Conservation (phyloP, 805 yeast genomes). For the Cyberlindnera amylophila region DNA sequence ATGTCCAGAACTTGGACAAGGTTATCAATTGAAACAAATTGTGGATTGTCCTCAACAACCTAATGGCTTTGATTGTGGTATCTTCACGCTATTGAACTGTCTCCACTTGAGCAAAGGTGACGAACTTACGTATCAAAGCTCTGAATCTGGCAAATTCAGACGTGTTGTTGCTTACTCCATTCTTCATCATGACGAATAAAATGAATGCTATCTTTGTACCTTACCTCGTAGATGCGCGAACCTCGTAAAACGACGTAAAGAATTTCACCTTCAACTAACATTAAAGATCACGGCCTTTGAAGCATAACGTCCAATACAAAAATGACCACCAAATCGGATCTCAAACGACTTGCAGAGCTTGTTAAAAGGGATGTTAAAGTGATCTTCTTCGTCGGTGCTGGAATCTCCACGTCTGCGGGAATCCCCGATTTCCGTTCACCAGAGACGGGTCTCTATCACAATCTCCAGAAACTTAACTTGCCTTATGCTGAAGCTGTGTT, state of each 20-base stretch:
- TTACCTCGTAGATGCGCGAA: too few species aligned
- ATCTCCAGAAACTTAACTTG: conserved; percentile 63
- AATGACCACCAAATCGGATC: background rate
- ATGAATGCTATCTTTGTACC: too few species aligned
- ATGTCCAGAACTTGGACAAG: conserved; percentile 29
- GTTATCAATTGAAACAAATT: conserved; percentile 29
- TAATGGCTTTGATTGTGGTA: conserved; percentile 95
- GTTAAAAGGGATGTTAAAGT: conserved; percentile 33
- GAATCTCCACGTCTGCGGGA: conserved; percentile 89
- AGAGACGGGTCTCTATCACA: conserved; percentile 81
- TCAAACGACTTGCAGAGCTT: conserved; percentile 8
- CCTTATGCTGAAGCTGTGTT: conserved; percentile 97
- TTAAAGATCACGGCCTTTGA: too few species aligned
- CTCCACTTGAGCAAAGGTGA: conserved; percentile 51
- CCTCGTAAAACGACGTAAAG: too few species aligned
- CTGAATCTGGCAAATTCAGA: conserved; percentile 67
- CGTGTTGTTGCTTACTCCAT: conserved; percentile 34
- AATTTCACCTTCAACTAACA: too few species aligned
- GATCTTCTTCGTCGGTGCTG: conserved; percentile 84
- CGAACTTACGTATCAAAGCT: conserved; percentile 53
- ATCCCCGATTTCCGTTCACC: conserved; percentile 96
- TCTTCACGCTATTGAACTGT: conserved; percentile 80
- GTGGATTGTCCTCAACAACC: conserved; percentile 73
- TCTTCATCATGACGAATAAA: conserved; percentile 6
- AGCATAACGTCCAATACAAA: too few species aligned